Percentiles rank a stretch among this genome's conserved stretches.
Evolutionary conservation across 805 yeast genomes (phyloP).

Genomic region (Candida vartiovaarae): DNA sequence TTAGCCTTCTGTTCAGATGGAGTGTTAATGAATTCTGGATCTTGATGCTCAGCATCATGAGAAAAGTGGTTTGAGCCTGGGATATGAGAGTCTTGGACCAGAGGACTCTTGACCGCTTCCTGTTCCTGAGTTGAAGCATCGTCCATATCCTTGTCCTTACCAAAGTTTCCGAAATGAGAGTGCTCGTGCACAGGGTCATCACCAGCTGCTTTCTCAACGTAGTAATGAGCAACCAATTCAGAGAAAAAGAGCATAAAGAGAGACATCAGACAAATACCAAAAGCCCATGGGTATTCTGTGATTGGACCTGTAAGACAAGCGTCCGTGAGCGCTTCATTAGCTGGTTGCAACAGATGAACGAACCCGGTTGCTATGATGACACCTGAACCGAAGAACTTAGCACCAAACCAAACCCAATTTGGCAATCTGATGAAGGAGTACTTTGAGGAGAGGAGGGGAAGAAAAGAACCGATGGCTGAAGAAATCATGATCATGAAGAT

Average conservation of each 20-base stretch:
- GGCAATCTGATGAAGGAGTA: conserved; percentile 56
- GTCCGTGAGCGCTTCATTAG: conserved; percentile 46
- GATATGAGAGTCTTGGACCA: conserved; percentile 1
- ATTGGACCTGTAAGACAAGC: conserved; percentile 60
- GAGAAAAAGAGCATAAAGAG: conserved; percentile 38
- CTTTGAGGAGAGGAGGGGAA: conserved; percentile 56
- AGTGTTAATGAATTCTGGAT: conserved; percentile 34
- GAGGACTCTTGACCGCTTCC: conserved; percentile 1
- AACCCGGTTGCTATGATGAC: conserved; percentile 80
- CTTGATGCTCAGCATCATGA: conserved; percentile 38
- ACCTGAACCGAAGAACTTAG: conserved; percentile 78
- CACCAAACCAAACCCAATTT: conserved; percentile 53
- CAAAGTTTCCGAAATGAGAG: conserved; percentile 45
- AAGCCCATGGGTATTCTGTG: conserved; percentile 48
- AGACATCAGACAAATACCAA: conserved; percentile 44
- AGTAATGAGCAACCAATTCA: conserved; percentile 42
- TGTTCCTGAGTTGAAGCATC: conserved; percentile 10
- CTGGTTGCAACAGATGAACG: conserved; percentile 67
- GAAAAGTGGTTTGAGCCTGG: conserved; percentile 33
- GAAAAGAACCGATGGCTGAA: conserved; percentile 51
- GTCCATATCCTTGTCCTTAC: conserved; percentile 11
- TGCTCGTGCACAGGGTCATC: conserved; percentile 35
- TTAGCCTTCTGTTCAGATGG: conserved; percentile 28
- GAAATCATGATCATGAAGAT: conserved; percentile 55
- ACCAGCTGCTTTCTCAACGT: conserved; percentile 27